Evolutionary conservation across 495 filamentous ascomycete genomes (phyloP), one percentile per base, ranked within the genome.

Genomic region (Aspergillus incahuasiensis): DNA sequence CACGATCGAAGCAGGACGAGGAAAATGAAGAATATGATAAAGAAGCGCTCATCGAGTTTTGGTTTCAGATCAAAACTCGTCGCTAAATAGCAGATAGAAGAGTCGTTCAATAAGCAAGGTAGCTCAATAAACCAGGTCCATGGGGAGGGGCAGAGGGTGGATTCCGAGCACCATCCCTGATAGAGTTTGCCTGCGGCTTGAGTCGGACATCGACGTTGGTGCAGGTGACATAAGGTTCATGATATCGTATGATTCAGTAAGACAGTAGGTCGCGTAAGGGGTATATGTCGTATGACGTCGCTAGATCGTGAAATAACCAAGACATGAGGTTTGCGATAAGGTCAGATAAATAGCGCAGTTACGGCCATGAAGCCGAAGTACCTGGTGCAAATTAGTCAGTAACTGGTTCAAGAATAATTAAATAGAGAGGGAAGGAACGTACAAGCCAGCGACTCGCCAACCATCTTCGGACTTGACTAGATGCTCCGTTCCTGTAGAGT

Each of bases 361-460:
- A 68, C 22, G 38, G 69, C 60, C 74, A 76, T 76, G 48, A 74
- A 74, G 5, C 65, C 69, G 44, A 76, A 74, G 54, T 76, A 76
- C 42, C 74, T 76, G 48, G 30, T 20, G 8, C 15, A 24, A 24
- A 60, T 58, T 52, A 59, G 57, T 16, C 22, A 48, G 40, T n/a
- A 18, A 12, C 40, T 18, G 24, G 25, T 6, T 46, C 16, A 18
- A 30, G 11, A 2, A n/a, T 1, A 28, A 35, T 38, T 34, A n/a
- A n/a, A n/a, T n/a, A n/a, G n/a, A n/a, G n/a, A n/a, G n/a, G n/a
- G 15, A 46, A 13, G 13, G 49, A 15, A 52, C 73, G 50, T 74
- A 76, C 74, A 73, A 18, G 16, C 58, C 59, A 48, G 71, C 72
- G 59, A 67, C 73, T 50, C 67, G 64, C 74, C 74, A 76, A 9